Conservation (phyloP, 441 rosid species). For the Gossypium davidsonii region DNA sequence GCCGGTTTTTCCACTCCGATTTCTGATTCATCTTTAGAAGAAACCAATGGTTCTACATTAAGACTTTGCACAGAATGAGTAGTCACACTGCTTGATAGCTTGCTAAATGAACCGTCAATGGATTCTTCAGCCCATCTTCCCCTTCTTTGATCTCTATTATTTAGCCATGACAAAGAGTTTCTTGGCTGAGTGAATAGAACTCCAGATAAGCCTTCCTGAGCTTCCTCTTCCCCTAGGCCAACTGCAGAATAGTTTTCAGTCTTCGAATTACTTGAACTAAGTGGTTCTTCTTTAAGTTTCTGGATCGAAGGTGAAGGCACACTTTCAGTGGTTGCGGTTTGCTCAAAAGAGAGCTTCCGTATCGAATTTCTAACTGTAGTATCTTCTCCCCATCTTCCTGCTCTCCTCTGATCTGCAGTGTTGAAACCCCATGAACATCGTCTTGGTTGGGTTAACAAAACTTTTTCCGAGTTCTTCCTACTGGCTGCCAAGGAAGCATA, state of each 20-base stretch:
- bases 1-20: background rate
- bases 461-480: slow-evolving; percentile 11
- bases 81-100: background rate
- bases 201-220: background rate
- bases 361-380: slow-evolving; percentile 5
- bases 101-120: background rate
- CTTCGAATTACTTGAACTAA: slow-evolving; percentile 8
- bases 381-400: slow-evolving; percentile 21
- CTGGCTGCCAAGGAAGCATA: slow-evolving; percentile 26
- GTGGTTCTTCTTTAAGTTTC: slow-evolving; percentile 9
- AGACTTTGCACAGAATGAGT: background rate
- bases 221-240: background rate
- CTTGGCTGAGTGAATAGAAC: slow-evolving; percentile 23
- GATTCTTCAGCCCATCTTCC: slow-evolving; percentile 13
- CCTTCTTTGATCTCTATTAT: slow-evolving; percentile 18
- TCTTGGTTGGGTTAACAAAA: slow-evolving; percentile 38
- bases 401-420: slow-evolving; percentile 19
- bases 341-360: slow-evolving; percentile 3
- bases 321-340: background rate
- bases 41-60: slow-evolving; percentile 15
- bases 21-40: slow-evolving; percentile 4
- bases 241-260: background rate
- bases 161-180: slow-evolving; percentile 10
- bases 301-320: background rate
- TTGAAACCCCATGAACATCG: slow-evolving; percentile 10